Conservation (phyloP, 768 basidiomycete species). For the Tylopilus cervinicoccineus region DNA sequence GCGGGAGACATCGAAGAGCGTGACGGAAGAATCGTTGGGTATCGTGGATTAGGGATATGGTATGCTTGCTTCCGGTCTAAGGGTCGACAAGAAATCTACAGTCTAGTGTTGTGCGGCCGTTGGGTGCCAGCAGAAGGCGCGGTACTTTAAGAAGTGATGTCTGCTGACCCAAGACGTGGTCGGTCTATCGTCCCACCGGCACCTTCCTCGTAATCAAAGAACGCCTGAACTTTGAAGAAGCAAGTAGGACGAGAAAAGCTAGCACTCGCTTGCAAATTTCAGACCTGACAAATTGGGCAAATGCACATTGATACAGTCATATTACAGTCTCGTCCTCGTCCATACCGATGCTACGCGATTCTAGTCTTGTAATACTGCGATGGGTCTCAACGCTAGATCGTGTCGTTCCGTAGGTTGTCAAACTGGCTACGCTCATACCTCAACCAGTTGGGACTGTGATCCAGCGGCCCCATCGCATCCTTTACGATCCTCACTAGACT, state of each 20-base stretch:
- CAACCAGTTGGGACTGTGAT: conserved; percentile 77
- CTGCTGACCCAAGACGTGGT: neutral
- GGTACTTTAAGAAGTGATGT: conserved; percentile 8
- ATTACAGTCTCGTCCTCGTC: neutral
- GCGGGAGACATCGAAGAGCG: conserved; percentile 48
- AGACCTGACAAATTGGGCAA: conserved; percentile 7
- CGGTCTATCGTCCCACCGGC: neutral
- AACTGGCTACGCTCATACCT: conserved; percentile 71
- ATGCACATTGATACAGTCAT: neutral
- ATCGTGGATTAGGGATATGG: conserved; percentile 19
- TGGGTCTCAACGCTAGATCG: conserved; percentile 31
- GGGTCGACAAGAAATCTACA: conserved; percentile 3
- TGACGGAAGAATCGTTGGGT: conserved; percentile 13
- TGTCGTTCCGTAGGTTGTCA: conserved; percentile 74
- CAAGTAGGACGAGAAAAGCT: neutral
- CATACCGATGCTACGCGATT: conserved; percentile 2
- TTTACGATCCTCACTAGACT: conserved; percentile 75
- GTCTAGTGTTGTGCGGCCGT: conserved; percentile 10
- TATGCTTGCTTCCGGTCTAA: conserved; percentile 21
- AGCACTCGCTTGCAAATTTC: neutral
- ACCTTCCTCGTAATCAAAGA: neutral
- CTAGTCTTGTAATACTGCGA: neutral
- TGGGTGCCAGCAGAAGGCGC: neutral
- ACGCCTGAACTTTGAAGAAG: neutral
- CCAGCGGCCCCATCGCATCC: conserved; percentile 72